Conservation (phyloP, 768 basidiomycete species). For the Xerocomellus amylosporus region DNA sequence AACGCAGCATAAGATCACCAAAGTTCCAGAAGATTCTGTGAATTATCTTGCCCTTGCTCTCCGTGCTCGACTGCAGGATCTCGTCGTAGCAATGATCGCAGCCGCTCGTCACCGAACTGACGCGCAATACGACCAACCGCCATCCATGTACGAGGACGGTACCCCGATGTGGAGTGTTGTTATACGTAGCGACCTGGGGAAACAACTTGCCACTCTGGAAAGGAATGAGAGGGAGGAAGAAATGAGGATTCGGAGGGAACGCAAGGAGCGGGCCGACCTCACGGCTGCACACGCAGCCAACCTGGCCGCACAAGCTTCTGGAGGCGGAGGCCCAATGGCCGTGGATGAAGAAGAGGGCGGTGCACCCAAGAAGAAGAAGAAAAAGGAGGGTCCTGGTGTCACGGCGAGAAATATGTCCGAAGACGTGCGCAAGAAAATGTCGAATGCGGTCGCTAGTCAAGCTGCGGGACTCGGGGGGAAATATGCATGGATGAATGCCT, state of each 20-base stretch:
- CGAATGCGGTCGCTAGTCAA: constrained; percentile 84
- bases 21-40: constrained; percentile 66
- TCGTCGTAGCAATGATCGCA: constrained; percentile 63
- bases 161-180: constrained; percentile 82
- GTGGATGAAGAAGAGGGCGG: constrained; percentile 50
- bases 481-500: constrained; percentile 87
- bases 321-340: constrained; percentile 23
- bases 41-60: constrained; percentile 80
- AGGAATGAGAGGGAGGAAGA: constrained; percentile 84
- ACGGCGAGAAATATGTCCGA: constrained; percentile 89
- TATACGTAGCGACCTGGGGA: constrained; percentile 75
- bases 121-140: constrained; percentile 64
- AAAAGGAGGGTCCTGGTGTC: constrained; percentile 80
- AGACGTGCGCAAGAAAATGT: constrained; percentile 89
- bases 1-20: constrained; percentile 64
- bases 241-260: constrained; percentile 64
- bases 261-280: constrained; percentile 74
- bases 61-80: constrained; percentile 67
- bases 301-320: constrained; percentile 55
- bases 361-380: constrained; percentile 74
- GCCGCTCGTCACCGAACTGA: constrained; percentile 69
- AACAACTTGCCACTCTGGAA: constrained; percentile 74
- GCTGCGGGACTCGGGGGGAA: constrained; percentile 81
- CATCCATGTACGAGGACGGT: constrained; percentile 62
- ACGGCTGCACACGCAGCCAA: constrained; percentile 68